Conservation (phyloP, 345 rosid genomes). For the Citrus sinensis region DVS_A1.0 CM039167.1:26898001-26898500, state of each 20-base stretch:
- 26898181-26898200: background rate
- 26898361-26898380: constrained; percentile 22
- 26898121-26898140: background rate
- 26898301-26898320: constrained; percentile 22
- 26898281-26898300: constrained; percentile 31
- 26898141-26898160: background rate
- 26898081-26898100: too few species aligned
- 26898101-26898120: background rate
- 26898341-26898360: constrained; percentile 17
- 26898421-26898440: constrained; percentile 34
- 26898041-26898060: background rate
- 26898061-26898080: too few species aligned
- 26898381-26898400: constrained; percentile 17
- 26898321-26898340: constrained; percentile 18
- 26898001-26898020: background rate
- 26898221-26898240: background rate
- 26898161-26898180: background rate
- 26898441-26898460: constrained; percentile 29
- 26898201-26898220: background rate
- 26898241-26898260: background rate
- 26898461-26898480: constrained; percentile 28
- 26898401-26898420: constrained; percentile 19
- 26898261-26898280: background rate
- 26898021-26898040: background rate
- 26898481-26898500: constrained; percentile 35